Evolutionary conservation across 1,284 basidiomycete species (phyloP).

Genomic region (Puccinia coronata): DNA sequence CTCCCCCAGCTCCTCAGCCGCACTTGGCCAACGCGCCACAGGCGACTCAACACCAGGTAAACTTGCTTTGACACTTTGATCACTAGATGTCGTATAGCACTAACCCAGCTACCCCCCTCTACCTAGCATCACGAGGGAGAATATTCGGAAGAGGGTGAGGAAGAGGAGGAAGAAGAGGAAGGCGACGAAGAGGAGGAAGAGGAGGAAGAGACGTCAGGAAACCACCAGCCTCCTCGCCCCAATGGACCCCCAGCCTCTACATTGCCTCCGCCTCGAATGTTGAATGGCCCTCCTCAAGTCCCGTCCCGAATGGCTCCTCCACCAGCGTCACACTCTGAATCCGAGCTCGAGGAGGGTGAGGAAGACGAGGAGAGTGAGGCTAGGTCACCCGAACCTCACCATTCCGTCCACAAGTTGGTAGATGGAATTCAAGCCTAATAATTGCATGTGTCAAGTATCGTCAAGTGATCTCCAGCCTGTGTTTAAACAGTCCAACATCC

Average conservation of each 20-base stretch:
- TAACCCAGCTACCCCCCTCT: background rate
- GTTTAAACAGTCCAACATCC: no score
- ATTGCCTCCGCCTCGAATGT: background rate
- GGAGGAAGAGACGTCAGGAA: no score
- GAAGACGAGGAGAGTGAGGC: conserved; percentile 5
- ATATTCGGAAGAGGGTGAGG: no score
- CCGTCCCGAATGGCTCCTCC: background rate
- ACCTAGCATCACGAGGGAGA: background rate
- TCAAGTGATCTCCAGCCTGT: no score
- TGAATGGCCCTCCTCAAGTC: background rate
- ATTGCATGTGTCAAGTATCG: no score
- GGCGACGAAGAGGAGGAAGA: no score
- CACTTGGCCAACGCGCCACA: background rate
- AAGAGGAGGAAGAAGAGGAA: no score
- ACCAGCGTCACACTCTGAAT: background rate
- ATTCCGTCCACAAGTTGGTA: background rate
- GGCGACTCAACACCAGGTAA: background rate
- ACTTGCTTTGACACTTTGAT: background rate
- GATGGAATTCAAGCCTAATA: no score
- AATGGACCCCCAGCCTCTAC: no score
- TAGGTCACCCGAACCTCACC: conserved; percentile 7
- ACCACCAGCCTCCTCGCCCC: no score
- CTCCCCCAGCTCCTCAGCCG: background rate
- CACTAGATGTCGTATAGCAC: no score
- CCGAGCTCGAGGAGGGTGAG: conserved; percentile 3